Percentiles rank a stretch among this genome's conserved stretches.
Evolutionary conservation across 2,329 filamentous ascomycete genomes (phyloP).

Genomic region (Leptographium radiaticola): DNA sequence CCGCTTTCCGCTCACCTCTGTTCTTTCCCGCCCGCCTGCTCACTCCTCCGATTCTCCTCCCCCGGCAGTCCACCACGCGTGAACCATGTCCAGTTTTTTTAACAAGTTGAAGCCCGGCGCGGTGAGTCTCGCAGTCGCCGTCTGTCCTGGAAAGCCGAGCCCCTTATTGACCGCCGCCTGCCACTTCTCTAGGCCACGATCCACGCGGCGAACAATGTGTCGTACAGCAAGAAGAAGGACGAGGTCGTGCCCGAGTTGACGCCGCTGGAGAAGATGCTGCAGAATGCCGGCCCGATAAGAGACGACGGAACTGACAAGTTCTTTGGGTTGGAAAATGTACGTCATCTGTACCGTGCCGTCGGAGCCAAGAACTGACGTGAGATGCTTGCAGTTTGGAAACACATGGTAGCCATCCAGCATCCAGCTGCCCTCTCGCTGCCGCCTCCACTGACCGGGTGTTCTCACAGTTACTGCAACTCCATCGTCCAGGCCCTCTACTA

Average conservation of each 20-base stretch:
- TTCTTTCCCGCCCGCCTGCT: neutral
- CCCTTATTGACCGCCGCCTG: neutral
- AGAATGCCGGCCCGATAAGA: constrained; percentile 67
- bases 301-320: constrained; percentile 93
- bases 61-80: neutral
- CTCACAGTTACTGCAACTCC: constrained; percentile 83
- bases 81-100: constrained; percentile 42
- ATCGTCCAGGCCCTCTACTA: constrained; percentile 96
- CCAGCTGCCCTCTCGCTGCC: neutral
- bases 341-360: constrained; percentile 19
- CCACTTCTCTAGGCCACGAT: constrained; percentile 25
- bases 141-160: neutral
- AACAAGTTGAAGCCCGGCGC: constrained; percentile 44
- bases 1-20: neutral
- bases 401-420: constrained; percentile 59
- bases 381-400: constrained; percentile 65
- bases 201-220: constrained; percentile 26
- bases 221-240: constrained; percentile 37
- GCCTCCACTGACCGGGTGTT: neutral
- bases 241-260: constrained; percentile 45
- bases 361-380: constrained; percentile 20
- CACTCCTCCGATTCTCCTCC: neutral
- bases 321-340: constrained; percentile 94
- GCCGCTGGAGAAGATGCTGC: constrained; percentile 61
- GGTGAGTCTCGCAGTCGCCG: constrained; percentile 27